phyloP scores from a whole-genome alignment of 306 rosid genomes.

The Macrotyloma uniflorum region DNA sequence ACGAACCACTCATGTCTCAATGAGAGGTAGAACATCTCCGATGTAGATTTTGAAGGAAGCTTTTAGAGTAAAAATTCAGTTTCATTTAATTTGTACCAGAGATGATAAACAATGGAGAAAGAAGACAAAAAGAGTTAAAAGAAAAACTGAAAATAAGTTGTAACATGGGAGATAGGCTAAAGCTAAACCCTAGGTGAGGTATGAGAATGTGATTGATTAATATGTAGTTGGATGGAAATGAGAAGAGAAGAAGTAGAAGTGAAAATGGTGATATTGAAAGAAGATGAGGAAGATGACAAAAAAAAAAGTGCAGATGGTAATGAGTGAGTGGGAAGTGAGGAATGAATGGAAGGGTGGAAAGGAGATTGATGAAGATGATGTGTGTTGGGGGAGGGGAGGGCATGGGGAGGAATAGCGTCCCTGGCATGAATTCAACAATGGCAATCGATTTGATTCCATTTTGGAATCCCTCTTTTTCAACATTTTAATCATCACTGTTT shows the following conservation, averaged over 20 bases:
- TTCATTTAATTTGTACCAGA: no score
- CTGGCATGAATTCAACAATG: conserved; percentile 37
- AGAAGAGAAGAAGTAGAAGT: background rate
- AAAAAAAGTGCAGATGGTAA: conserved; percentile 36
- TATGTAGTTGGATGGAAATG: background rate
- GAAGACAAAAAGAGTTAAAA: no score
- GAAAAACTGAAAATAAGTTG: no score
- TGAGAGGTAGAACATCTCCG: no score
- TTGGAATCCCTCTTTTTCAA: conserved; percentile 33
- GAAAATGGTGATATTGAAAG: conserved; percentile 31
- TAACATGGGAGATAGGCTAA: no score
- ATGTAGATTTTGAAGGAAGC: no score
- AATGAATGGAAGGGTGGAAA: conserved; percentile 32
- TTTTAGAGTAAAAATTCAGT: no score
- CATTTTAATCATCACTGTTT: conserved; percentile 55
- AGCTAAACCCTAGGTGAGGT: no score
- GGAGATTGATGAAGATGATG: conserved; percentile 27
- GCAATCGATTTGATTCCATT: conserved; percentile 43
- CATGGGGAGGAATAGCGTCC: conserved; percentile 44
- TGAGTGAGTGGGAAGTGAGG: conserved; percentile 29
- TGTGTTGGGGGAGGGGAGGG: conserved; percentile 8
- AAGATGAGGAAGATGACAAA: conserved; percentile 48
- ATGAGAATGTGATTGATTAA: background rate
- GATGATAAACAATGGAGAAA: no score
- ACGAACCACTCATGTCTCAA: no score